Conservation (phyloP, 306 rosid species). For the Morella rubra region DNA sequence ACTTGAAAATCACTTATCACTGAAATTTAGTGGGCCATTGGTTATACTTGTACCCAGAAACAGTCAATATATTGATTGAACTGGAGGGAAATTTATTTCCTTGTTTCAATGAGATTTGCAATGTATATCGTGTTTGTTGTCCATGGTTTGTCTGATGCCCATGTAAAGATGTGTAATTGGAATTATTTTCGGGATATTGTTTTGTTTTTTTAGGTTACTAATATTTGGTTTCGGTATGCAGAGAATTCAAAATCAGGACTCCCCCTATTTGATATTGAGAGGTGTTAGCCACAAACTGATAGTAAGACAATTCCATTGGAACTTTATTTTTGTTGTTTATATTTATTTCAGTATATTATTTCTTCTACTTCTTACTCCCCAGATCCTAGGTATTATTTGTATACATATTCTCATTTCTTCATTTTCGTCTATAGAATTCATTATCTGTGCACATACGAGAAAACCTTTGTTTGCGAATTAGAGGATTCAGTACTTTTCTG, state of each 20-base stretch:
- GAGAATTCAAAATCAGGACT: conserved; percentile 70
- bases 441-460: not conserved
- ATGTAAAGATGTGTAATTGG: not conserved
- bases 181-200: not conserved
- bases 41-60: not conserved
- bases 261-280: conserved; percentile 65
- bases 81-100: not conserved
- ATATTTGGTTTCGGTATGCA: conserved; percentile 39
- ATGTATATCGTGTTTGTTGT: not conserved
- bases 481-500: not conserved
- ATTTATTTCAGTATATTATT: too few species aligned
- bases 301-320: conserved; percentile 43
- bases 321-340: too few species aligned
- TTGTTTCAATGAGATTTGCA: not conserved
- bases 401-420: not conserved
- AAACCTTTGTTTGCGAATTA: not conserved
- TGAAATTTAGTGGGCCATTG: not conserved
- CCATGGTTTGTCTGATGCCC: conserved; percentile 2
- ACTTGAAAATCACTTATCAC: not conserved
- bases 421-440: not conserved
- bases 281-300: conserved; percentile 53
- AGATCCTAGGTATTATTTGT: too few species aligned
- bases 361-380: too few species aligned
- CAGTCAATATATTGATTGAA: not conserved
- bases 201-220: conserved; percentile 23